A percentile compares a stretch with the other conserved stretches of the same genome.
These are phyloP conservation scores for Alternaria tenuissima DNA, from an alignment of 2,329 filamentous ascomycete species.

Conservation along the genomic window DNA sequence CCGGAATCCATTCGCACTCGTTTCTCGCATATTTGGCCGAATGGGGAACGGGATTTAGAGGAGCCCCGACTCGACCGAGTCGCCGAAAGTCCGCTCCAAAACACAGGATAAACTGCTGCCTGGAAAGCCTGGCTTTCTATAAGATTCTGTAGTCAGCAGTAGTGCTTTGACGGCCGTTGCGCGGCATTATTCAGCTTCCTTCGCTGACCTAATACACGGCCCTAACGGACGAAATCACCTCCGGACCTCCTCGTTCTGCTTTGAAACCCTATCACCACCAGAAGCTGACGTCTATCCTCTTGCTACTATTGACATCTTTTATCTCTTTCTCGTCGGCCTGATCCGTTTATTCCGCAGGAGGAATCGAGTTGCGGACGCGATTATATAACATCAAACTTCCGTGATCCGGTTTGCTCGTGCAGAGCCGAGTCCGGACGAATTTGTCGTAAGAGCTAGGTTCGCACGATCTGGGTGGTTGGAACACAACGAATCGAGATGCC, in stretches of 20 bases:
- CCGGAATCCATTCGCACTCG: slow-evolving; percentile 1
- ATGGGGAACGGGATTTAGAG: slow-evolving; percentile 10
- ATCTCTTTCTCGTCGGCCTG: neutral
- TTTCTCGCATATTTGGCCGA: slow-evolving; percentile 12
- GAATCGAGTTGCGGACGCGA: neutral
- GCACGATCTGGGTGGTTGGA: slow-evolving; percentile 11
- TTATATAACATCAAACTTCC: slow-evolving; percentile 17
- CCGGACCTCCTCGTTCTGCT: slow-evolving; percentile 16
- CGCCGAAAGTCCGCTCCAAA: slow-evolving; percentile 3
- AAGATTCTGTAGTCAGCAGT: slow-evolving; percentile 20
- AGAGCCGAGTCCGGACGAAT: slow-evolving; percentile 31
- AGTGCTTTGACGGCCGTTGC: slow-evolving; percentile 9
- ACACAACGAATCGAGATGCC: slow-evolving; percentile 40
- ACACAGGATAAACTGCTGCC: slow-evolving; percentile 16
- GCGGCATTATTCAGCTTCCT: slow-evolving; percentile 20
- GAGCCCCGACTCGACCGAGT: slow-evolving; percentile 5
- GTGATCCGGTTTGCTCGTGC: slow-evolving; percentile 8
- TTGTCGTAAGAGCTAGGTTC: slow-evolving; percentile 18
- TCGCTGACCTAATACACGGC: slow-evolving; percentile 23
- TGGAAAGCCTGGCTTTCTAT: slow-evolving; percentile 20
- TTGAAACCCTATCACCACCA: slow-evolving; percentile 10
- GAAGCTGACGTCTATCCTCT: slow-evolving; percentile 15
- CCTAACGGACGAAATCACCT: slow-evolving; percentile 21
- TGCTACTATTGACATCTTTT: slow-evolving; percentile 4
- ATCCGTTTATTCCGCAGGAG: neutral